Evolutionary conservation across 2,329 filamentous ascomycete species (phyloP).

Genomic region (Geosmithia morbida): DNA sequence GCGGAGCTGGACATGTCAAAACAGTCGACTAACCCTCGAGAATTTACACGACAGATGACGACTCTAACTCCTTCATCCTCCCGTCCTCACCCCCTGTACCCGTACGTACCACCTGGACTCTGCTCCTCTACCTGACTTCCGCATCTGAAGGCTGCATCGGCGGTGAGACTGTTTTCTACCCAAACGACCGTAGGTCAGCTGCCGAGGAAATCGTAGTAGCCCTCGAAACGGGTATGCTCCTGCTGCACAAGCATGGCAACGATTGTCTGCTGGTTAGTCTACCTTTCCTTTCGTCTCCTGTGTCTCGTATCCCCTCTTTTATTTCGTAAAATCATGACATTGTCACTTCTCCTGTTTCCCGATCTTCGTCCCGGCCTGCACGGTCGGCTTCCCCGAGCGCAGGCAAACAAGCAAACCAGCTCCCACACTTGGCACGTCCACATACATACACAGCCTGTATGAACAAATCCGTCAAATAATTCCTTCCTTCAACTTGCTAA

Average conservation of each 20-base stretch:
- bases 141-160: slow-evolving; percentile 60
- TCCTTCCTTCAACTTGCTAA: background rate
- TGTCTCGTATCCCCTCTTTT: slow-evolving; percentile 1
- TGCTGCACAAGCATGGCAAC: slow-evolving; percentile 79
- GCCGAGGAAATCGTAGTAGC: slow-evolving; percentile 56
- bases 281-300: background rate
- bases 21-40: background rate
- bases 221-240: slow-evolving; percentile 69
- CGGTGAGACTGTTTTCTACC: slow-evolving; percentile 87
- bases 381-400: too few relatives aligned
- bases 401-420: background rate
- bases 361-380: too few relatives aligned
- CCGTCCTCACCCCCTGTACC: slow-evolving; percentile 14
- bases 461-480: background rate
- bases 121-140: slow-evolving; percentile 76
- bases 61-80: slow-evolving; percentile 60
- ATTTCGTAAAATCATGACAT: background rate
- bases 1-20: background rate
- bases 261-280: slow-evolving; percentile 62
- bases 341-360: too few relatives aligned
- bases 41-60: slow-evolving; percentile 52
- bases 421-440: background rate
- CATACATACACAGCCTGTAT: background rate
- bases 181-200: slow-evolving; percentile 41
- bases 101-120: slow-evolving; percentile 68